These are phyloP conservation scores for Batkoa obscura DNA, from an alignment of 371 early-diverging fungal species.

Conservation along the genomic window DNA sequence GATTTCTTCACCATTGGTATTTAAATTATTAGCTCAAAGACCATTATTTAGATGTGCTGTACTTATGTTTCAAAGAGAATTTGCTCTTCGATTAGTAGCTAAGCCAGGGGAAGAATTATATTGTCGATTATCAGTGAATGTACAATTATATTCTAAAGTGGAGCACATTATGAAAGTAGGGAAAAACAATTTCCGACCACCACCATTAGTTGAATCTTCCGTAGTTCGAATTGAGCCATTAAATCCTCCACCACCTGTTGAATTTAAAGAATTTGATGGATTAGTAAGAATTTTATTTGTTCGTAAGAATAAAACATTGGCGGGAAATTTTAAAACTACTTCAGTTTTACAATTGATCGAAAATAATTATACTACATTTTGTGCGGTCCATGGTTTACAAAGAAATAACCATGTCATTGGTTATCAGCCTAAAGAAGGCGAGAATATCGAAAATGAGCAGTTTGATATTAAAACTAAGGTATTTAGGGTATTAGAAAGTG, in stretches of 20 bases:
- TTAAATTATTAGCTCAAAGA: conserved; percentile 91
- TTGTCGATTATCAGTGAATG: conserved; percentile 91
- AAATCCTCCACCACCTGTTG: conserved; percentile 84
- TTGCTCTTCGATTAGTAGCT: conserved; percentile 94
- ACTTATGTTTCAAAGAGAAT: conserved; percentile 99
- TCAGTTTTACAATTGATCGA: conserved; percentile 73
- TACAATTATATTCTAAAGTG: conserved; percentile 93
- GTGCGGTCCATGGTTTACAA: conserved; percentile 39
- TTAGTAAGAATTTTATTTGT: conserved; percentile 86
- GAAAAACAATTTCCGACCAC: conserved; percentile 97
- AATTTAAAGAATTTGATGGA: conserved; percentile 96
- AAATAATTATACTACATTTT: conserved; percentile 84
- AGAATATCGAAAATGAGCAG: conserved; percentile 16
- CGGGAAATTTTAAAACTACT: conserved; percentile 79
- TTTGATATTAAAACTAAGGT: conserved; percentile 68
- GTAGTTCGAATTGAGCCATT: conserved; percentile 92
- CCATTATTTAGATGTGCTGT: conserved; percentile 80
- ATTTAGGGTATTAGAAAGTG: conserved; percentile 37
- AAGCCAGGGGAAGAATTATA: conserved; percentile 88
- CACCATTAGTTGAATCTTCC: conserved; percentile 96
- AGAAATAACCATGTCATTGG: background rate
- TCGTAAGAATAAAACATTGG: conserved; percentile 93
- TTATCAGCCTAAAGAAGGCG: conserved; percentile 11
- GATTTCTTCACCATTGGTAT: conserved; percentile 90
- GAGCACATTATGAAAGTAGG: conserved; percentile 95